A percentile compares a stretch with the other conserved stretches of the same genome.
These are phyloP conservation scores for Colletotrichum agaves DNA, from an alignment of 2,329 filamentous ascomycete species.

Conservation along the genomic window DNA sequence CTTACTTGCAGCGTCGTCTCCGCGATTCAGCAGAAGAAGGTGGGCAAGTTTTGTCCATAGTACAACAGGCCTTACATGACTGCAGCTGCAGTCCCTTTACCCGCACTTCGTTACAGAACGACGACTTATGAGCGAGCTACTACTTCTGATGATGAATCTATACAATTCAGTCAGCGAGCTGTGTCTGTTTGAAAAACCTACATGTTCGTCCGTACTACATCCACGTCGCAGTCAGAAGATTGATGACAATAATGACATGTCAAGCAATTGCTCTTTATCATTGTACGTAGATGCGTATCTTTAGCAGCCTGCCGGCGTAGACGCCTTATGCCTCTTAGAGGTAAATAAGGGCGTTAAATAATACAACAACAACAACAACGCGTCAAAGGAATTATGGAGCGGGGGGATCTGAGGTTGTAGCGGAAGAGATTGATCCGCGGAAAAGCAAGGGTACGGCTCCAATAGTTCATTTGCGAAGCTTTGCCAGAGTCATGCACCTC, in stretches of 20 bases:
- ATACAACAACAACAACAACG: too few species aligned
- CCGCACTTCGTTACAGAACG: too few species aligned
- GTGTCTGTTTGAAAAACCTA: neutral
- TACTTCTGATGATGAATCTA: neutral
- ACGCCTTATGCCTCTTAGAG: too few species aligned
- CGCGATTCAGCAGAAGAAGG: neutral
- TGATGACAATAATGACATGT: slow-evolving; percentile 5
- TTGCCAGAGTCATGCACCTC: slow-evolving; percentile 16
- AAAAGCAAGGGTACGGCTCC: neutral
- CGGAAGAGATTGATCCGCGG: neutral
- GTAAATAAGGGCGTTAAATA: too few species aligned
- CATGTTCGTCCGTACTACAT: slow-evolving; percentile 19
- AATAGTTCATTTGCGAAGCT: slow-evolving; percentile 14
- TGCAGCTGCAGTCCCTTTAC: too few species aligned
- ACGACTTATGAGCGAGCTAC: too few species aligned
- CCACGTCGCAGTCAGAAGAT: neutral
- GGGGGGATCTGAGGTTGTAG: slow-evolving; percentile 18
- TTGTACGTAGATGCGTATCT: too few species aligned
- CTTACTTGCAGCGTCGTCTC: too few species aligned
- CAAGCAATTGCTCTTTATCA: too few species aligned
- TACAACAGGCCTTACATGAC: too few species aligned
- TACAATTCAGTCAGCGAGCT: too few species aligned
- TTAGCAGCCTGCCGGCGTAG: too few species aligned
- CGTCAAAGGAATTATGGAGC: neutral
- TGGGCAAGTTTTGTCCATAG: neutral